Base-by-base conservation (phyloP, 2,329 filamentous ascomycete species). In the Aspergillus sp. region DNA sequence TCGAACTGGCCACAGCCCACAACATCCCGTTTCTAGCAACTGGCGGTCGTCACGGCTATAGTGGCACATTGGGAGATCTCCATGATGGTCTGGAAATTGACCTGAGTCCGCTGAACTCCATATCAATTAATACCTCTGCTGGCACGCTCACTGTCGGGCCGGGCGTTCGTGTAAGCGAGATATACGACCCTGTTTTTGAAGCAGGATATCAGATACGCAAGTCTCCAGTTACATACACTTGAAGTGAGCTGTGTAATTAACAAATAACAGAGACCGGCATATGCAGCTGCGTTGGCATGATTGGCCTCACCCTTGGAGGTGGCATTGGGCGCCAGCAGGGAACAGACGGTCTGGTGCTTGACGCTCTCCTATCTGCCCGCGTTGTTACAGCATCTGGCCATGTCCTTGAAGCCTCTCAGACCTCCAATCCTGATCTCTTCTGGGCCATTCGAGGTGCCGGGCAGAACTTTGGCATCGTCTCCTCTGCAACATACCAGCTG, bases 391-490 rank as follows among this genome's bases (percentile, higher is more conserved):
- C 75, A 11, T 66, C 71, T 19, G 77, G 76, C n/a, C 68, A 67
- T 2, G 61, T 77, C 19, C 62, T 75, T 45, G 70, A 70, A 19
- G 71, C 71, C n/a, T 71, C 70, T 17, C 55, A 64, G 12, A 63
- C 58, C 11, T 55, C 74, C 33, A 71, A 77, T 52, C 50, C 68
- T 0, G 75, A 79, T 6, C 70, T 79, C 14, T 74, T 77, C 55
- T 79, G 75, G 60, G 77, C 74, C 2, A 58, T 78, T 4, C 73
- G 71, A 15, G 77, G 77, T 3, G 77, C 76, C 4, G 77, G 72
- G 7, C 72, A 72, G 48, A 72, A 76, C 19, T 78, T 77, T 54
- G 77, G 75, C 17, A 73, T 78, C 57, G 69, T 78, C 24, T 74
- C 71, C 4, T 53, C 45, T 15, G 65, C 63, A 19, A 71, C 67